phyloP scores from a whole-genome alignment of 2,329 filamentous ascomycete species.

The Exophiala aquamarina region DNA sequence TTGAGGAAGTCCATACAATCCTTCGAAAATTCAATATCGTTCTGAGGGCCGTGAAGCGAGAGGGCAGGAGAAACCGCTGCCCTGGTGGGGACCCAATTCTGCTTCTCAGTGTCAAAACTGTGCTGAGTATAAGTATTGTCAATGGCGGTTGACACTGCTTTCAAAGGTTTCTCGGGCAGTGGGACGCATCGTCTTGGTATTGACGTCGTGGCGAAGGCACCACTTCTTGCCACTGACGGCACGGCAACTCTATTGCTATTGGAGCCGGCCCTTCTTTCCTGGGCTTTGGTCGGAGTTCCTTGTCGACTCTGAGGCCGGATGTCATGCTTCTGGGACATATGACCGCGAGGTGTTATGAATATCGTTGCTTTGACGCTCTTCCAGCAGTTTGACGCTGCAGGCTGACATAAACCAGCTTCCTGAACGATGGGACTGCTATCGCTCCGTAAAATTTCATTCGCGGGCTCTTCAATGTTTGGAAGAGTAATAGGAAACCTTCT shows the following conservation, averaged over 20 bases:
- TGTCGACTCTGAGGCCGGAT: constrained; percentile 3
- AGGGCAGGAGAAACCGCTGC: constrained; percentile 19
- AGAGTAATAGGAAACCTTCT: constrained; percentile 3
- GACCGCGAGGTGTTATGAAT: constrained; percentile 1
- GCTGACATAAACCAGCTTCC: constrained; percentile 4
- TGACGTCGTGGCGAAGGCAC: too few species aligned
- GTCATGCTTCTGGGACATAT: background rate
- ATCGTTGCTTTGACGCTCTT: constrained; percentile 16
- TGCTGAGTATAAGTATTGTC: background rate
- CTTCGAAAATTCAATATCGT: constrained; percentile 16
- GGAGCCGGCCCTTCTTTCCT: constrained; percentile 1
- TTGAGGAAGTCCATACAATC: constrained; percentile 19
- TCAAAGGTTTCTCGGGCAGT: too few species aligned
- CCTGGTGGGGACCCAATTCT: background rate
- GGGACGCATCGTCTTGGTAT: too few species aligned
- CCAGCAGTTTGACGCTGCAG: constrained; percentile 12
- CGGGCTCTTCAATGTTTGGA: background rate
- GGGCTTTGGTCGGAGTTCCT: constrained; percentile 3
- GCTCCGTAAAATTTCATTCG: constrained; percentile 1
- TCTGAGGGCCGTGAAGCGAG: constrained; percentile 23
- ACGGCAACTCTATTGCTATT: background rate
- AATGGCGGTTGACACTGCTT: background rate
- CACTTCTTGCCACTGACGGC: background rate
- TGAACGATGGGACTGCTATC: constrained; percentile 4
- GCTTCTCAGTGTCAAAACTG: background rate